Evolutionary conservation across 192 early-diverging fungal genomes (phyloP), one percentile per base, ranked within the genome.

Genomic region (Bifiguratus adelaidae): DNA sequence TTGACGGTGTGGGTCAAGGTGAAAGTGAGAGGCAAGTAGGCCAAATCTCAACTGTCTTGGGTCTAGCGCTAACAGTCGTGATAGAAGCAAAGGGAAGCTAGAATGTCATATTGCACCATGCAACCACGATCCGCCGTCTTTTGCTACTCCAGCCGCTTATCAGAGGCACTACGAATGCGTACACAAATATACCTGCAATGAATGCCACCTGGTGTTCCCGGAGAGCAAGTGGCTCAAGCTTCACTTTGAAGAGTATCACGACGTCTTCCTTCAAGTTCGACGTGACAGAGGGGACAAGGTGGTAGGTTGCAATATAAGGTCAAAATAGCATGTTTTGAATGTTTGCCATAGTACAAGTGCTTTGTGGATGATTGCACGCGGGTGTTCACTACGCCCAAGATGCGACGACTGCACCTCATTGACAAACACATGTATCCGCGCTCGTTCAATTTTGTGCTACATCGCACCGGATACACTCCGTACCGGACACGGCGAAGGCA

Each of bases 401-500:
- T 56, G 46, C 50, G 75, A 21, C 54, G 59, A 25, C 24, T 58
- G 20, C 75, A 78, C 49, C 35, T 74, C 27, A 70, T 78, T 38
- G 69, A 72, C 21, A 70, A 74, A 22, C 75, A 78, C 34, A 28
- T 59, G 3, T 78, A 74, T 40, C 67, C 75, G 9, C 61, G 45
- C 28, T 48, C 44, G 18, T 78, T 72, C 53, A 63, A 71, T 7
- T 78, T 78, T 55, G 50, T 44, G 15, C 50, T 24, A n/a, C 38
- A 27, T 19, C 13, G 16, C 48, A 48, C 41, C 32, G 47, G 9
- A 7, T 15, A 15, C 47, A 7, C 23, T 7, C n/a, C 12, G 16
- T 23, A 21, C 22, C 16, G 8, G 11, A 15, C 11, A 32, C 34
- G 13, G 25, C 4, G 16, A 7, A 23, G 6, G 7, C 41, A 49